Percentiles rank a stretch among this genome's conserved stretches.
Conservation (phyloP, 2,329 filamentous ascomycete species). For the Aureobasidium sp. region DNA sequence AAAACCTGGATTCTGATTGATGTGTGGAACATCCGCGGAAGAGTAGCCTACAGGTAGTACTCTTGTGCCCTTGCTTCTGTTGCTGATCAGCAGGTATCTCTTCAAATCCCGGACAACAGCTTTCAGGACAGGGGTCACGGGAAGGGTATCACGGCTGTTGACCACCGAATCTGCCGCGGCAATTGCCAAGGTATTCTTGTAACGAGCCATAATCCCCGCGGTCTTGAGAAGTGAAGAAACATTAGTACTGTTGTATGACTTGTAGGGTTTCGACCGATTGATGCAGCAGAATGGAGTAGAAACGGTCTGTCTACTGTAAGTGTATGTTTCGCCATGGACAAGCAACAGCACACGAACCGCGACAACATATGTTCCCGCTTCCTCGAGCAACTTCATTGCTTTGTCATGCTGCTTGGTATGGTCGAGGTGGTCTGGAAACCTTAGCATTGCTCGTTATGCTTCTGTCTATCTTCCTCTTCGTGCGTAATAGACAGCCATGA, state of each 20-base stretch:
- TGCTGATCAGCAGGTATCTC: constrained; percentile 15
- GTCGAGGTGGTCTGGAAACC: constrained; percentile 15
- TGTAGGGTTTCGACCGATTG: constrained; percentile 10
- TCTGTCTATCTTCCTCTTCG: too few relatives aligned
- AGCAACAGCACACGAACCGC: constrained; percentile 2
- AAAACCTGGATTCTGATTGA: not conserved
- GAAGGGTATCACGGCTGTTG: constrained; percentile 9
- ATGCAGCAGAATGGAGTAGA: constrained; percentile 11
- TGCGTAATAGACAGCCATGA: too few relatives aligned
- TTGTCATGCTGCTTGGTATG: constrained; percentile 13
- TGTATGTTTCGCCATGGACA: not conserved
- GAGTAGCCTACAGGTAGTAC: constrained; percentile 19
- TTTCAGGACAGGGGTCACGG: constrained; percentile 16
- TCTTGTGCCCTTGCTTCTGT: constrained; percentile 13
- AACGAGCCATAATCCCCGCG: constrained; percentile 15
- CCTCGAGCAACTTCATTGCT: constrained; percentile 20
- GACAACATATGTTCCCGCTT: constrained; percentile 19
- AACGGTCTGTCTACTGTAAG: not conserved
- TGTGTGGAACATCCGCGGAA: not conserved
- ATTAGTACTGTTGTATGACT: constrained; percentile 14
- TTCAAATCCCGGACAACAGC: constrained; percentile 20
- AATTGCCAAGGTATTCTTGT: constrained; percentile 16
- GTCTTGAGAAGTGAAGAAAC: constrained; percentile 7
- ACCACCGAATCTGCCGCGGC: constrained; percentile 14
- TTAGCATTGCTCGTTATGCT: not conserved